These are phyloP conservation scores for Onygenales sp. DNA, from an alignment of 2,329 filamentous ascomycete species.

Conservation along the genomic window DNA sequence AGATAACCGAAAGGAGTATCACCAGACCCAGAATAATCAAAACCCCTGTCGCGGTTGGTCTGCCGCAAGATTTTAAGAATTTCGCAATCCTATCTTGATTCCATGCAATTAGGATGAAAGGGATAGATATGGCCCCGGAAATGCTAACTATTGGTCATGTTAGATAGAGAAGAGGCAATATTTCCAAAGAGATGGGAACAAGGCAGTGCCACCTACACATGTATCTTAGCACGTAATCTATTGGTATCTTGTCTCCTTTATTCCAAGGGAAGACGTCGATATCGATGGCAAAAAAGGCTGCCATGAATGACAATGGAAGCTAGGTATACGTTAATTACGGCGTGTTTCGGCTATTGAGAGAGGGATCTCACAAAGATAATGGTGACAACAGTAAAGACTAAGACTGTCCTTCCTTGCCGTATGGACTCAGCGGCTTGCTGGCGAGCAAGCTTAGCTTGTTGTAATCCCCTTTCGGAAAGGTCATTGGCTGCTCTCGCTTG, in stretches of 20 bases:
- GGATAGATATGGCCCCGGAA: constrained; percentile 6
- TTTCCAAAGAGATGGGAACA: not conserved
- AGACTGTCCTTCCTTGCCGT: constrained; percentile 46
- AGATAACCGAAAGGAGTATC: constrained; percentile 5
- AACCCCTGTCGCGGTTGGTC: not conserved
- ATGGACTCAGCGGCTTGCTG: constrained; percentile 55
- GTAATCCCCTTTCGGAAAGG: not conserved
- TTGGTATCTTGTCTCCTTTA: not conserved
- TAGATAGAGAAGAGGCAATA: not conserved
- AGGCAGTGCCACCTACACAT: not conserved
- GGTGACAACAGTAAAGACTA: constrained; percentile 52
- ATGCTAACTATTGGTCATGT: constrained; percentile 5
- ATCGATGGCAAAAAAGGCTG: constrained; percentile 47
- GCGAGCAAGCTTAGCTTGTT: constrained; percentile 19
- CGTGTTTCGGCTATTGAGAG: not conserved
- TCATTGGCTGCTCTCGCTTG: constrained; percentile 26
- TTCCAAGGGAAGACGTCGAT: constrained; percentile 37
- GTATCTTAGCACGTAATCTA: constrained; percentile 4
- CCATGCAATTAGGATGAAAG: constrained; percentile 6
- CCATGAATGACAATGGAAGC: constrained; percentile 46
- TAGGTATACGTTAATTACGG: not conserved
- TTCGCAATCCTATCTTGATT: constrained; percentile 6
- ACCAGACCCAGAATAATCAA: not conserved
- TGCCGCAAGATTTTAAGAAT: constrained; percentile 2
- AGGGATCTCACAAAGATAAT: constrained; percentile 38